phyloP scores from a whole-genome alignment of 1,284 basidiomycete species.

The Austropuccinia psidii region DNA sequence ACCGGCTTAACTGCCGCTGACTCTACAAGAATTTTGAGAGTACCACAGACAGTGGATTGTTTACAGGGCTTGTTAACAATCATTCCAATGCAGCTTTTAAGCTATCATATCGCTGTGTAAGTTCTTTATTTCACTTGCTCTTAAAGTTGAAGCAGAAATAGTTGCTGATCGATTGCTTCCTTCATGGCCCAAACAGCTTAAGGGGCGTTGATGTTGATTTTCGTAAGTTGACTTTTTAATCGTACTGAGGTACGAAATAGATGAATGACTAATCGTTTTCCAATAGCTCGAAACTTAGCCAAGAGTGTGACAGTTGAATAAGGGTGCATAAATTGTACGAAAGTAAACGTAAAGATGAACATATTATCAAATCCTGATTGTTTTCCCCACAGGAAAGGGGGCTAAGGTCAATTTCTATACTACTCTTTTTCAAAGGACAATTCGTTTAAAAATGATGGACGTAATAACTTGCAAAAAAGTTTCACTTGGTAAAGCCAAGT shows the following conservation, averaged over 20 bases:
- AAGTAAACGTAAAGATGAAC: too few species aligned
- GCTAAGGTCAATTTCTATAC: too few species aligned
- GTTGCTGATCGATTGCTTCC: neutral
- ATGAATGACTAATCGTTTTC: neutral
- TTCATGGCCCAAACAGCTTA: neutral
- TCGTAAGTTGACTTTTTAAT: constrained; percentile 12
- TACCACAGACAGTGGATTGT: constrained; percentile 75
- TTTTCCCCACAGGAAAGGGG: too few species aligned
- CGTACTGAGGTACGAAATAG: neutral
- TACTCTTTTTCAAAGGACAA: too few species aligned
- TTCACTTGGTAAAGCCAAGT: too few species aligned
- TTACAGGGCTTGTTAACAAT: constrained; percentile 95
- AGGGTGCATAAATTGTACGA: too few species aligned
- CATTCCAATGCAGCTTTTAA: constrained; percentile 89
- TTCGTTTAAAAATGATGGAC: too few species aligned
- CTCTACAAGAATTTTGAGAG: constrained; percentile 56
- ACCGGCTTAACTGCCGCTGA: constrained; percentile 62
- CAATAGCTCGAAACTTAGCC: constrained; percentile 24
- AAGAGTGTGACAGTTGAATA: constrained; percentile 35
- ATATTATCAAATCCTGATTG: too few species aligned
- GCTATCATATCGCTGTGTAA: constrained; percentile 83
- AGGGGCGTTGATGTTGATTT: constrained; percentile 35
- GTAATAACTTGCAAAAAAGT: too few species aligned
- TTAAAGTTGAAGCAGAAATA: neutral
- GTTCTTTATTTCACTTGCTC: neutral